Evolutionary conservation across 345 rosid genomes (phyloP).

Genomic region (Brassica cretica): DNA sequence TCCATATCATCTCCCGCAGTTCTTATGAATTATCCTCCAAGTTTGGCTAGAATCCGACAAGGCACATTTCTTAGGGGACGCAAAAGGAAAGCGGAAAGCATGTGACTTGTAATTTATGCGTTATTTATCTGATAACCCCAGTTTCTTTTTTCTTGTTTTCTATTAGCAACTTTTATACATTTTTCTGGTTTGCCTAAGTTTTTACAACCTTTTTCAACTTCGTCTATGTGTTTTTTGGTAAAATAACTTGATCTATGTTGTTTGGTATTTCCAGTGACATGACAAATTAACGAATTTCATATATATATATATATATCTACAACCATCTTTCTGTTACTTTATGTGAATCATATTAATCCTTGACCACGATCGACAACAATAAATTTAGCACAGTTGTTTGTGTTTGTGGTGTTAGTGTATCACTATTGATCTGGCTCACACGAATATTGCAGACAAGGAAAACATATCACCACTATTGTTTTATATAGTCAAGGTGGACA

Average conservation of each 20-base stretch:
- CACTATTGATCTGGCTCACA: not conserved
- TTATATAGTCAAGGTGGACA: not conserved
- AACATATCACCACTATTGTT: not conserved
- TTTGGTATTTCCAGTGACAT: not conserved
- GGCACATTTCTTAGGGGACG: not conserved
- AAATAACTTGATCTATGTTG: not conserved
- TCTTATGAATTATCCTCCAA: not conserved
- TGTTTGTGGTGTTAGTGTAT: not conserved
- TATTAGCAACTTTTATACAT: not conserved
- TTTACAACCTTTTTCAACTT: not conserved
- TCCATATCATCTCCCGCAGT: not conserved
- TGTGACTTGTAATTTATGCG: not conserved
- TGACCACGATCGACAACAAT: not conserved
- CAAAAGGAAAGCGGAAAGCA: not conserved
- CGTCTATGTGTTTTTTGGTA: not conserved
- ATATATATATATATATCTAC: not conserved
- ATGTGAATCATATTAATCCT: not conserved
- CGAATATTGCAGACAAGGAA: not conserved
- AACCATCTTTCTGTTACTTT: not conserved
- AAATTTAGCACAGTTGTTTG: not conserved
- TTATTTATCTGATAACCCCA: not conserved
- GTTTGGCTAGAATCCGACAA: not conserved
- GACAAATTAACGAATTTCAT: not conserved
- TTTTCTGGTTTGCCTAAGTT: not conserved
- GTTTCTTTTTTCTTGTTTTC: not conserved